A percentile compares a stretch with the other conserved stretches of the same genome.
These are phyloP conservation scores for Aspergillus clavatus DNA, from an alignment of 2,329 filamentous ascomycete genomes.

Conservation along the genomic window DNA sequence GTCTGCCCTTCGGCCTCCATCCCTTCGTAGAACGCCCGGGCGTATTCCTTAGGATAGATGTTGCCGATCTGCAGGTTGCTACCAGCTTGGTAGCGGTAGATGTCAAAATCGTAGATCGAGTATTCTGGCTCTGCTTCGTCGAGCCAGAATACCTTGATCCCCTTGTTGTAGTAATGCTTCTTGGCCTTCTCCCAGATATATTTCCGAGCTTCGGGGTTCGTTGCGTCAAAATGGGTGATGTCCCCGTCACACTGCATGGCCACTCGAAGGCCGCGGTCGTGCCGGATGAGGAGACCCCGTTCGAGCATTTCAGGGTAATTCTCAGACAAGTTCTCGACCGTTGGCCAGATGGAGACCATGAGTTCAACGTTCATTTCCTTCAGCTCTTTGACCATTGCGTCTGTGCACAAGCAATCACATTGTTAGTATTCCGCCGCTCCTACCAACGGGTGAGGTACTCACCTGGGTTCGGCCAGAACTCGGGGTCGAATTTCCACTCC, in stretches of 20 bases:
- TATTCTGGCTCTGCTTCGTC: conserved; percentile 68
- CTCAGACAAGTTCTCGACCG: conserved; percentile 55
- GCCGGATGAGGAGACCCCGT: conserved; percentile 55
- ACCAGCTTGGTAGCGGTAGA: conserved; percentile 57
- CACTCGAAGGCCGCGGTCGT: conserved; percentile 55
- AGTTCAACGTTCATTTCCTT: conserved; percentile 56
- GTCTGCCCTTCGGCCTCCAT: conserved; percentile 49
- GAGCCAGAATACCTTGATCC: conserved; percentile 63
- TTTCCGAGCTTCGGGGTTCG: conserved; percentile 54
- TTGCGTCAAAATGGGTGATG: conserved; percentile 59
- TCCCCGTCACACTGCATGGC: conserved; percentile 58
- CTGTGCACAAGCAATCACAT: conserved; percentile 23
- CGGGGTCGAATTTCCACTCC: conserved; percentile 62
- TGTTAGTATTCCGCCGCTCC: too few relatives aligned
- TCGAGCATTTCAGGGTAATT: conserved; percentile 61
- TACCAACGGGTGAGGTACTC: conserved; percentile 10
- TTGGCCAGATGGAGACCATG: conserved; percentile 68
- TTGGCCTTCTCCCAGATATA: conserved; percentile 59
- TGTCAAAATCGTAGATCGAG: conserved; percentile 61
- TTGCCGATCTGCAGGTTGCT: conserved; percentile 55
- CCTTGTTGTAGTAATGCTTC: conserved; percentile 57
- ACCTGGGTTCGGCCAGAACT: conserved; percentile 62
- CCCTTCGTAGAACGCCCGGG: conserved; percentile 57
- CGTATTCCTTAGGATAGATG: conserved; percentile 56
- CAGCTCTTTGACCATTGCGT: conserved; percentile 60